phyloP scores from a whole-genome alignment of 768 basidiomycete genomes.

The Symmetrospora coprosmae region DNA sequence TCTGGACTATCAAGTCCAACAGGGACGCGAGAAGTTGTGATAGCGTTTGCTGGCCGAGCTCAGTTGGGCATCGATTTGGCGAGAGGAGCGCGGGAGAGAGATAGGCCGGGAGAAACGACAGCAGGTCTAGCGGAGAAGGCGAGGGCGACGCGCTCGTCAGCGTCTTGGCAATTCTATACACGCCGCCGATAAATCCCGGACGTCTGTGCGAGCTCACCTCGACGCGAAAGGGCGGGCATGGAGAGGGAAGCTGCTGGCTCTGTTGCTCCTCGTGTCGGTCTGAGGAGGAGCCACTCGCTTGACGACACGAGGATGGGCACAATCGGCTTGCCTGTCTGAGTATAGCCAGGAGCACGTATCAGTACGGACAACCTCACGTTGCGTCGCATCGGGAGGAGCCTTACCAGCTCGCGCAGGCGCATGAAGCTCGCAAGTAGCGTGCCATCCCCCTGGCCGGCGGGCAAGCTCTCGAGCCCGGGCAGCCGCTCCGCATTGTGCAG shows the following conservation, averaged over 20 bases:
- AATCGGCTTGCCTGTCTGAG: slow-evolving; percentile 1
- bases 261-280: slow-evolving; percentile 3
- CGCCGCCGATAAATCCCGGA: no score
- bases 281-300: slow-evolving; percentile 6
- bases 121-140: no score
- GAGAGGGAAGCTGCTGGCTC: not conserved
- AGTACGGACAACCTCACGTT: not conserved
- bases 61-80: no score
- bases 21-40: not conserved
- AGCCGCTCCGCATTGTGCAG: slow-evolving; percentile 5
- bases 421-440: slow-evolving; percentile 9
- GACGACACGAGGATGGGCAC: slow-evolving; percentile 1
- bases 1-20: slow-evolving; percentile 1
- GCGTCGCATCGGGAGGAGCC: not conserved
- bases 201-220: no score
- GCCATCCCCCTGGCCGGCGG: slow-evolving; percentile 1
- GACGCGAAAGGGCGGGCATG: not conserved
- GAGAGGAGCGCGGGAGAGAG: no score
- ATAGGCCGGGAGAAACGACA: no score
- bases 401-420: slow-evolving; percentile 6
- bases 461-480: not conserved
- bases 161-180: no score
- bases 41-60: no score
- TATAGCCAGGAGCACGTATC: not conserved
- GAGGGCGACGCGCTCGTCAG: no score